phyloP scores from a whole-genome alignment of 2,329 filamentous ascomycete genomes.

The Bimuria novae-zelandiae region DNA sequence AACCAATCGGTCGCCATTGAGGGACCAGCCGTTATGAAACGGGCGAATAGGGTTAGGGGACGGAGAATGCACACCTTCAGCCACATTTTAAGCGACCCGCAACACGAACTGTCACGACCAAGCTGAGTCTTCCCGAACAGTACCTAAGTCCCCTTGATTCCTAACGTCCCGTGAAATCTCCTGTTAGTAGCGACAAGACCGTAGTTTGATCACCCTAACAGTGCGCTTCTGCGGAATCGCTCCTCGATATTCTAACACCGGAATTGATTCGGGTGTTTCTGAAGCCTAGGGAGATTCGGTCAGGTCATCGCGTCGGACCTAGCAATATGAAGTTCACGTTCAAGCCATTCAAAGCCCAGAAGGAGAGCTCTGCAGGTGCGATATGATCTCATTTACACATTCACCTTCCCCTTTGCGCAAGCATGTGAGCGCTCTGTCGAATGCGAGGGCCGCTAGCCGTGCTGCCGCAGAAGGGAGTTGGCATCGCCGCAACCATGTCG shows the following conservation, averaged over 20 bases:
- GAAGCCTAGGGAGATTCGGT: no score
- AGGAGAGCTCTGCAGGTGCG: constrained; percentile 9
- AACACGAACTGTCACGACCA: not conserved
- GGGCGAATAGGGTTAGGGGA: not conserved
- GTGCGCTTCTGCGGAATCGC: no score
- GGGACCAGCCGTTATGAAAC: not conserved
- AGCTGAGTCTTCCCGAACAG: not conserved
- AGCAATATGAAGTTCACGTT: constrained; percentile 21
- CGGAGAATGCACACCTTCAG: not conserved
- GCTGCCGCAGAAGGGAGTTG: no score
- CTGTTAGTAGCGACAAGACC: not conserved
- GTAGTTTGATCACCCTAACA: constrained; percentile 2
- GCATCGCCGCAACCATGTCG: no score
- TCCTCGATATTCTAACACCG: no score
- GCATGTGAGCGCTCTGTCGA: not conserved
- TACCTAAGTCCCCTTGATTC: not conserved
- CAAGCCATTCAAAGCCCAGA: constrained; percentile 16
- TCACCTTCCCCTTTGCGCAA: not conserved
- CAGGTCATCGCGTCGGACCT: not conserved
- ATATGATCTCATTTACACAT: not conserved
- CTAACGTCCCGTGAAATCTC: no score
- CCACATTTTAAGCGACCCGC: not conserved
- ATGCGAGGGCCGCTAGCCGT: not conserved
- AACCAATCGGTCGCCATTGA: not conserved
- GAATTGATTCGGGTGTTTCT: no score